Conservation (phyloP, 2,329 filamentous ascomycete genomes). For the Alternaria novae-zelandiae region DNA sequence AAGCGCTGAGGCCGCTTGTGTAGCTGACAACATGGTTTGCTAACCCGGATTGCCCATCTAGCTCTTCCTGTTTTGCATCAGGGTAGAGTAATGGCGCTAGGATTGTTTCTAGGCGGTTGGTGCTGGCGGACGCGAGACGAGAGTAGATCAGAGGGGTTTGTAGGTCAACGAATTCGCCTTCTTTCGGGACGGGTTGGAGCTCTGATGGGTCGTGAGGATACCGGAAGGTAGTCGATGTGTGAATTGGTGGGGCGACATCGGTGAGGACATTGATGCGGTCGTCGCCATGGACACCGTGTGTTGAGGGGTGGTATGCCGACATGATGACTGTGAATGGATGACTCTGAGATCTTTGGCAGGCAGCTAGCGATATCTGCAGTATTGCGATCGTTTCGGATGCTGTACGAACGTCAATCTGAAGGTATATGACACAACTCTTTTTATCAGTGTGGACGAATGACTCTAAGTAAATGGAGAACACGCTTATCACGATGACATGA, state of each 20-base stretch:
- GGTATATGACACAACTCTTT: not conserved
- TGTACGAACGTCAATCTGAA: not conserved
- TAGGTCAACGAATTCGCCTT: slow-evolving; percentile 50
- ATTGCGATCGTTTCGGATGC: not conserved
- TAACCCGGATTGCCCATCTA: slow-evolving; percentile 17
- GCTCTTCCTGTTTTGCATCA: slow-evolving; percentile 32
- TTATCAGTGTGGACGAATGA: not conserved
- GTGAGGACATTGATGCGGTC: slow-evolving; percentile 74
- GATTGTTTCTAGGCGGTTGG: slow-evolving; percentile 82
- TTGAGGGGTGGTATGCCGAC: slow-evolving; percentile 61
- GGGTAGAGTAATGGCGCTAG: slow-evolving; percentile 74
- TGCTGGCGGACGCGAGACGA: slow-evolving; percentile 77
- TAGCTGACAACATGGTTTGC: slow-evolving; percentile 72
- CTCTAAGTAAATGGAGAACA: not conserved
- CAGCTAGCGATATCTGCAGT: not conserved
- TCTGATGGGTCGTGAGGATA: slow-evolving; percentile 75
- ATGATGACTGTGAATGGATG: not conserved
- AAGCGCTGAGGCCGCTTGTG: slow-evolving; percentile 82
- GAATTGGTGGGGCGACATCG: slow-evolving; percentile 87
- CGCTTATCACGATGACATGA: not conserved
- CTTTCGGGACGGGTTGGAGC: slow-evolving; percentile 58
- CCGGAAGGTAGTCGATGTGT: slow-evolving; percentile 90
- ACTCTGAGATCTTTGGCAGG: not conserved
- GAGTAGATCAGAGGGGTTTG: slow-evolving; percentile 70
- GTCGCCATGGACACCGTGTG: slow-evolving; percentile 81